Conservation (phyloP, 2,329 filamentous ascomycete genomes). For the Talaromyces funiculosus region DNA sequence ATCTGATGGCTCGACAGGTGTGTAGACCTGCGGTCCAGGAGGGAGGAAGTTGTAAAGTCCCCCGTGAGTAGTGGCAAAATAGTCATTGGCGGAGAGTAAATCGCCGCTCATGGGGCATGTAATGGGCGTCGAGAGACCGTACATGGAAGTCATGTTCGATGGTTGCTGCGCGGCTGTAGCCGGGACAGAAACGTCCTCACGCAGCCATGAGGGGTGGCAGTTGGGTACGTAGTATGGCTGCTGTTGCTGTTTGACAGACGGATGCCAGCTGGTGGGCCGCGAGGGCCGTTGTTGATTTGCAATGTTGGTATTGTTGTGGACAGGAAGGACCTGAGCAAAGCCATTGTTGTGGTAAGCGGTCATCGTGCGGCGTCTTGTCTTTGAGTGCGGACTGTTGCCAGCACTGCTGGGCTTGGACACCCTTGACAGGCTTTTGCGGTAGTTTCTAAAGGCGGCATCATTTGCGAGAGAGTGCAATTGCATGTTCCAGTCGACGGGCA, state of each 20-base stretch:
- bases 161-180: neutral
- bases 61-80: conserved; percentile 16
- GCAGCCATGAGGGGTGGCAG: conserved; percentile 12
- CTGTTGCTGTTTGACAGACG: conserved; percentile 45
- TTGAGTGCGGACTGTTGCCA: conserved; percentile 60
- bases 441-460: conserved; percentile 44
- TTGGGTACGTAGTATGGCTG: conserved; percentile 6
- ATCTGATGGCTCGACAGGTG: conserved; percentile 19
- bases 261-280: conserved; percentile 72
- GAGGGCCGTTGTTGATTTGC: conserved; percentile 32
- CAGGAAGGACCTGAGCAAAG: neutral
- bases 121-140: conserved; percentile 14
- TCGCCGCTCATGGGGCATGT: conserved; percentile 15
- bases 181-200: neutral
- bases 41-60: conserved; percentile 12
- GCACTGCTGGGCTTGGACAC: conserved; percentile 62
- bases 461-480: conserved; percentile 22
- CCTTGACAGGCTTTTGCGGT: conserved; percentile 46
- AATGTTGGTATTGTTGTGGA: neutral
- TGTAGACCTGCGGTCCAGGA: conserved; percentile 17
- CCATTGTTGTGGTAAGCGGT: conserved; percentile 24
- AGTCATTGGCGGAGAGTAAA: conserved; percentile 19
- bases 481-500: conserved; percentile 24
- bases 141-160: conserved; percentile 5
- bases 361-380: conserved; percentile 38